phyloP scores from a whole-genome alignment of 495 filamentous ascomycete genomes.

The Talaromyces wortmannii region DNA sequence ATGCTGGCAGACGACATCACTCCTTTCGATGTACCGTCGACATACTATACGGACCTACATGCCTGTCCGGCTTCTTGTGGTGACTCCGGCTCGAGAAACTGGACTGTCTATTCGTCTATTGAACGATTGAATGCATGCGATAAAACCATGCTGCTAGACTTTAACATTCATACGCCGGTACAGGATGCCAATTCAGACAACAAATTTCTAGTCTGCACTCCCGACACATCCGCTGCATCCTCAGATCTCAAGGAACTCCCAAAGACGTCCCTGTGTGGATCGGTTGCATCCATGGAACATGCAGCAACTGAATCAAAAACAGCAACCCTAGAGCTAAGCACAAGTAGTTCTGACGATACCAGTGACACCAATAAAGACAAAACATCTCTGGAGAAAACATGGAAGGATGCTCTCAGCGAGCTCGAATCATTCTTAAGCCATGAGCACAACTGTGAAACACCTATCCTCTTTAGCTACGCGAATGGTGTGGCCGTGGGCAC shows the following conservation, averaged over 20 bases:
- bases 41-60: too few species aligned
- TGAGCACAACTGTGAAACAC: background rate
- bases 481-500: background rate
- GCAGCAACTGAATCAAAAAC: background rate
- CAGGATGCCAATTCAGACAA: background rate
- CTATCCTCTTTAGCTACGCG: background rate
- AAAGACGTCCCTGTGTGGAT: background rate
- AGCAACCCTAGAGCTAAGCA: background rate
- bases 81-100: background rate
- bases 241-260: background rate
- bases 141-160: background rate
- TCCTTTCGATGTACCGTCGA: too few species aligned
- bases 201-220: background rate
- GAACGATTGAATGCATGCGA: background rate
- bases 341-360: background rate
- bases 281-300: background rate
- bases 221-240: background rate
- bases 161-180: background rate
- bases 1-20: too few species aligned
- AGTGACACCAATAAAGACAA: background rate
- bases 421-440: background rate
- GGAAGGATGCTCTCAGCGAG: background rate
- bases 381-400: too few species aligned
- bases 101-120: background rate
- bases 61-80: too few species aligned